These are phyloP conservation scores for Pseudonectria foliicola DNA, from an alignment of 2,329 filamentous ascomycete species.

Conservation along the genomic window DNA sequence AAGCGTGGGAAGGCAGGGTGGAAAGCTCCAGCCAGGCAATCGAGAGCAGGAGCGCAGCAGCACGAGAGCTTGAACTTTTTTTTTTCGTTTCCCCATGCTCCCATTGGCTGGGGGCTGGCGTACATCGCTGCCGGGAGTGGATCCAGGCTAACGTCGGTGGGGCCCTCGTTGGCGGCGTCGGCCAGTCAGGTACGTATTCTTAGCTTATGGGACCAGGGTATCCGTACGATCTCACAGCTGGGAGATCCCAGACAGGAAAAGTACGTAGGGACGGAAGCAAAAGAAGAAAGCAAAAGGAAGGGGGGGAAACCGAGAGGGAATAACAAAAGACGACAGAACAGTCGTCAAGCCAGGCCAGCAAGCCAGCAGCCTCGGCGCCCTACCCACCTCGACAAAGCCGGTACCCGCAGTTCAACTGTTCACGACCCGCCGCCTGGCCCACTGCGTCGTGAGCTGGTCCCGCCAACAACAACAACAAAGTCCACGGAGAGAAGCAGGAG, in stretches of 20 bases:
- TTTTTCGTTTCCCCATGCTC: constrained; percentile 25
- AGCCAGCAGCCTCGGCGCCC: no score
- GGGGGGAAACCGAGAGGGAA: constrained; percentile 5
- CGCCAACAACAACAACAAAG: no score
- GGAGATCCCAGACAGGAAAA: constrained; percentile 1
- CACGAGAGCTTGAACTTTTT: constrained; percentile 33
- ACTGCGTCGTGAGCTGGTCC: no score
- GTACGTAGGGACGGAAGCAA: constrained; percentile 9
- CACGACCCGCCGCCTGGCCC: no score
- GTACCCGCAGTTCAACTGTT: no score
- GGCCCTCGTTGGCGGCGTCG: constrained; percentile 6
- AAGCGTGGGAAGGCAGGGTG: constrained; percentile 10
- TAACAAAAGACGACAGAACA: constrained; percentile 2
- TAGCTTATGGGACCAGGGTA: no score
- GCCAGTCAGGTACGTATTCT: no score
- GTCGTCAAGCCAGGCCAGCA: neutral
- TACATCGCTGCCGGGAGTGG: constrained; percentile 30
- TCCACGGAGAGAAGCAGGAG: no score
- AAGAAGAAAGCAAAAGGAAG: constrained; percentile 6
- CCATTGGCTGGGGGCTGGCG: constrained; percentile 27
- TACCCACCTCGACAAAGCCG: no score
- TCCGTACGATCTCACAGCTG: no score
- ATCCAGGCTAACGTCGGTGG: constrained; percentile 25
- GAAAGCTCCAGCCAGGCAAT: constrained; percentile 9
- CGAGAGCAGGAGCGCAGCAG: constrained; percentile 14